A percentile compares a stretch with the other conserved stretches of the same genome.
Evolutionary conservation across 176 grass and related monocot genomes (phyloP).

Genomic region (Saccharum officinarum): DNA sequence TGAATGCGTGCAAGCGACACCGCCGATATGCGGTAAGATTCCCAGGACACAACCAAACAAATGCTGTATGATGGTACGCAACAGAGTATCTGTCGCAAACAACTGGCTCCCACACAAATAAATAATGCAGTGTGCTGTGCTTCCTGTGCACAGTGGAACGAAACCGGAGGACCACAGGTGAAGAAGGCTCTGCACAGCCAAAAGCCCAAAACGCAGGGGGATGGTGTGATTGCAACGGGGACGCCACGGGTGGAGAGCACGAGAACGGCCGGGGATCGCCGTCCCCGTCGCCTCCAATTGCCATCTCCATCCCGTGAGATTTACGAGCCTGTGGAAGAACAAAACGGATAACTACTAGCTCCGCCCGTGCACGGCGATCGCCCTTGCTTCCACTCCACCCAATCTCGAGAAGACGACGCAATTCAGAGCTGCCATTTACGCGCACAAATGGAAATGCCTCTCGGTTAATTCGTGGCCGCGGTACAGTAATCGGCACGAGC

Average conservation of each 20-base stretch:
- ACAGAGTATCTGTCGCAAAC: conserved; percentile 1
- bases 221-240: neutral
- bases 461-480: neutral
- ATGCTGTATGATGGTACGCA: neutral
- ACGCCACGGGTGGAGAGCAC: neutral
- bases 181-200: too few species aligned
- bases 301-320: neutral
- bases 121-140: neutral
- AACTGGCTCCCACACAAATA: neutral
- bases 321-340: neutral
- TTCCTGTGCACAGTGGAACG: neutral
- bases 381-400: conserved; percentile 34
- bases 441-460: neutral
- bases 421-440: neutral
- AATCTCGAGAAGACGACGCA: neutral
- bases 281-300: neutral
- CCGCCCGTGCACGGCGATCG: neutral
- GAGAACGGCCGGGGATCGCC: neutral
- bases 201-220: neutral
- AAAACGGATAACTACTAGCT: neutral
- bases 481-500: neutral
- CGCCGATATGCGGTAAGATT: neutral
- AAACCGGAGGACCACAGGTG: conserved; percentile 3
- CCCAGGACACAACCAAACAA: neutral
- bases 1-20: conserved; percentile 15